Base-by-base conservation (phyloP, 768 basidiomycete genomes). In the Mrakia frigida region DNA sequence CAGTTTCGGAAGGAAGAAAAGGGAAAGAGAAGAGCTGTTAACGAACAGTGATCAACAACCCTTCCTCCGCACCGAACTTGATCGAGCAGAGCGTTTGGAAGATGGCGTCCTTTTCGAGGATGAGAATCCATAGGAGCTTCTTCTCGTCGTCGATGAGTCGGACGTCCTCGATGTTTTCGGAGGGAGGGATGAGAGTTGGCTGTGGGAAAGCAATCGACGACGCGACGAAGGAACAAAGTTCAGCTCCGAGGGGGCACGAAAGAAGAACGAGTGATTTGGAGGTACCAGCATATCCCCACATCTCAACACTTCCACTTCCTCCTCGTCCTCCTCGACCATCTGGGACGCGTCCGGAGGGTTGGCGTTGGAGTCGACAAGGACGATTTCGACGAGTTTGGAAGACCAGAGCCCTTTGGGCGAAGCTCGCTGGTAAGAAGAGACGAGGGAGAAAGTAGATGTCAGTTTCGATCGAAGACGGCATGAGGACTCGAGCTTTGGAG, bases 91-190 rank as follows among this genome's bases (percentile, higher is more conserved):
- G 86, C 0, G 92, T 91, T 81, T 94, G 92, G 82, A 98, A 98
- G n/a, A 97, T 88, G 0, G 97, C 96, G 84, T 99, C 97, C 85
- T 99, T 99, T 84, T 99, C 97, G 25, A 98, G 86, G 6, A 98
- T 85, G 23, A 98, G 85, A 9, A 98, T 87, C 92, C 93, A 98
- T 0, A 86, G 79, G 18, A 93, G 80, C 56, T 86, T 82, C 18
- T 35, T 33, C 3, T 23, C 6, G 18, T 41, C 71, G 31, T 72
- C 35, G 31, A 56, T 46, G 46, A 65, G 53, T 14, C 43, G 7
- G 33, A 61, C 41, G 33, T 28, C 69, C 28, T 61, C 31, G 59
- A 76, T 65, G 46, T 25, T 71, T 6, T 76, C 75, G 23, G 23
- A 16, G 6, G 75, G 75, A 37, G 75, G 75, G 18, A 76, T 76